Evolutionary conservation across 371 early-diverging fungal genomes (phyloP).

Genomic region (Entomophthora muscae): DNA sequence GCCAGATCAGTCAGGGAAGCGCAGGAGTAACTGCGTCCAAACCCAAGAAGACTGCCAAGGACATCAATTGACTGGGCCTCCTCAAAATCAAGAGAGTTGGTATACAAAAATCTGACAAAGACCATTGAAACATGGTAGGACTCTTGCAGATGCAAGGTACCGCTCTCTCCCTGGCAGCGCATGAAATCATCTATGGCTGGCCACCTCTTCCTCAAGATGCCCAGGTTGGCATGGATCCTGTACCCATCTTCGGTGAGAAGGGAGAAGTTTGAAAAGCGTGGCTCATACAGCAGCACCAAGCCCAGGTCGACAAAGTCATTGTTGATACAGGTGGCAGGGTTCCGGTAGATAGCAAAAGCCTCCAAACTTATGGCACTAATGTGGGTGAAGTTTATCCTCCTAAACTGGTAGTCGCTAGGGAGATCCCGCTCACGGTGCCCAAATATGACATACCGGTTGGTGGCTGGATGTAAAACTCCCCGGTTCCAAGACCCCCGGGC

Average conservation of each 20-base stretch:
- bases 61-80: constrained; percentile 36
- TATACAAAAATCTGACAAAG: constrained; percentile 53
- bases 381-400: constrained; percentile 56
- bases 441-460: constrained; percentile 41
- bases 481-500: constrained; percentile 60
- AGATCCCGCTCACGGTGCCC: constrained; percentile 49
- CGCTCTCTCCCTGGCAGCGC: constrained; percentile 15
- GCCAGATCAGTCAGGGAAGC: constrained; percentile 32
- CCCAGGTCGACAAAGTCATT: not conserved
- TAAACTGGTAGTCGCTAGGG: constrained; percentile 50
- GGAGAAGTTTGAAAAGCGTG: constrained; percentile 4
- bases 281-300: constrained; percentile 6
- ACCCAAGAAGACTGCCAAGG: constrained; percentile 36
- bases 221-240: constrained; percentile 41
- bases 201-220: constrained; percentile 44
- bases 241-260: not conserved
- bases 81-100: constrained; percentile 48
- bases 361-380: constrained; percentile 47
- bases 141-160: constrained; percentile 14
- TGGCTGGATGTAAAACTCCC: constrained; percentile 36
- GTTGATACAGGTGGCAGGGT: constrained; percentile 13
- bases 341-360: constrained; percentile 48
- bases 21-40: constrained; percentile 40
- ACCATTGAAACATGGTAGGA: constrained; percentile 39
- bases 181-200: constrained; percentile 32